Evolutionary conservation across 2,329 filamentous ascomycete genomes (phyloP).

Genomic region (Botrytis cinerea): DNA sequence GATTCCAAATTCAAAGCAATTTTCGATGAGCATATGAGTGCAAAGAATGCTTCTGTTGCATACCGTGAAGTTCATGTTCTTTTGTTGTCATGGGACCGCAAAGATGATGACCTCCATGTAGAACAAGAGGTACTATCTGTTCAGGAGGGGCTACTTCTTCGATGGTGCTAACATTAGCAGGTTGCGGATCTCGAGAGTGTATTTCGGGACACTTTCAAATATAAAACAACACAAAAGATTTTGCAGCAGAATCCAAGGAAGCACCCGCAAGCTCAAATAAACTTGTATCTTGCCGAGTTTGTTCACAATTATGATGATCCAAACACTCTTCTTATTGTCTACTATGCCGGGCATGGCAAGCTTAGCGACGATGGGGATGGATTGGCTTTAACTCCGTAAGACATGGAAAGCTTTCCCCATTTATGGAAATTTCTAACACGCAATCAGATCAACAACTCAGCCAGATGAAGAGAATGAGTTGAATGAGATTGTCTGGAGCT

Average conservation of each 20-base stretch:
- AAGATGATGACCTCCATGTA: constrained; percentile 17
- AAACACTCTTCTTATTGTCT: constrained; percentile 6
- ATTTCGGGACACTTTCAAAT: constrained; percentile 1
- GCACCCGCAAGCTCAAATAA: not conserved
- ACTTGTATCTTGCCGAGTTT: not conserved
- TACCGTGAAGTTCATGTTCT: constrained; percentile 12
- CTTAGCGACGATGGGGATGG: not conserved
- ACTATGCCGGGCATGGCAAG: constrained; percentile 19
- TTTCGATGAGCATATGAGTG: constrained; percentile 6
- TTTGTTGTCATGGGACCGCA: constrained; percentile 14
- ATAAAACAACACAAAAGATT: constrained; percentile 6
- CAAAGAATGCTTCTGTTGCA: not conserved
- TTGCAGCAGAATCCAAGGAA: not conserved
- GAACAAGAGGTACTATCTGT: not conserved
- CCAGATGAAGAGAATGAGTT: not conserved
- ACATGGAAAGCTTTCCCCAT: not conserved
- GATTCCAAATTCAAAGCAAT: constrained; percentile 5
- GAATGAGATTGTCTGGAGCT: constrained; percentile 12
- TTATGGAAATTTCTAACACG: not conserved
- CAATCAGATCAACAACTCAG: not conserved
- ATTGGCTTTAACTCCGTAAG: constrained; percentile 5
- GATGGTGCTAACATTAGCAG: not conserved
- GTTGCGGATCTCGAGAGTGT: constrained; percentile 4
- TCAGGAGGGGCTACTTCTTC: accelerated
- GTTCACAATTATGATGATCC: not conserved